Evolutionary conservation across 1,284 basidiomycete species (phyloP), one percentile per base, ranked within the genome.

Genomic region (Melampsora americana): DNA sequence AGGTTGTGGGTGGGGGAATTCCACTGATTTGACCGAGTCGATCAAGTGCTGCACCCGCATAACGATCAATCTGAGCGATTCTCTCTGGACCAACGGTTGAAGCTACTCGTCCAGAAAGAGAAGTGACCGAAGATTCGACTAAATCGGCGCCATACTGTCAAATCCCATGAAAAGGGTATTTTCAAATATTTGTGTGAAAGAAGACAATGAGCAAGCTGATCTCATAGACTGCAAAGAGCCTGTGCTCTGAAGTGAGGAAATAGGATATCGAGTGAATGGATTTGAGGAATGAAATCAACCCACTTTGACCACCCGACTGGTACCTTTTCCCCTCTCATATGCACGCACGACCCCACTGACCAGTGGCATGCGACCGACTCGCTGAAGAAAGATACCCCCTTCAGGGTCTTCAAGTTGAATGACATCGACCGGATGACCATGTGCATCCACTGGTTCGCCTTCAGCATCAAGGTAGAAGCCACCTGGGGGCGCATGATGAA

Each of bases 21-120:
- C 64, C 66, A 61, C 50, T 42, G 73, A 48, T 68, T n/a, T 66
- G 77, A 85, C 88, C 79, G 78, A 92, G 89, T 80, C 88, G 86
- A 83, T 94, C 92, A 62, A 94, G 86, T 81, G 93, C 92, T 70
- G 91, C 86, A 81, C 90, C 91, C 1, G 92, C 92, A 83, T 93
- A 93, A 78, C 92, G 91, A 79, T 94, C 92, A n/a, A 93, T 84
- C 80, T 90, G 89, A 77, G 88, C 88, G 18, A 83, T 81, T 16
- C 81, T 79, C 35, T 79, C 72, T 88, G 89, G 59, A 87, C 91
- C 81, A 5, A 83, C 80, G 61, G 90, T 87, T 78, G 90, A 88
- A 77, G 92, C 90, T 66, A 93, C 91, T n/a, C 92, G 92, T 11
- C 88, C 86, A 14, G 91, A 92, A 69, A 94, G 89, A 39, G 89